Conservation (phyloP, 305 asterid genomes). For the Fraxinus paxiana region DNA sequence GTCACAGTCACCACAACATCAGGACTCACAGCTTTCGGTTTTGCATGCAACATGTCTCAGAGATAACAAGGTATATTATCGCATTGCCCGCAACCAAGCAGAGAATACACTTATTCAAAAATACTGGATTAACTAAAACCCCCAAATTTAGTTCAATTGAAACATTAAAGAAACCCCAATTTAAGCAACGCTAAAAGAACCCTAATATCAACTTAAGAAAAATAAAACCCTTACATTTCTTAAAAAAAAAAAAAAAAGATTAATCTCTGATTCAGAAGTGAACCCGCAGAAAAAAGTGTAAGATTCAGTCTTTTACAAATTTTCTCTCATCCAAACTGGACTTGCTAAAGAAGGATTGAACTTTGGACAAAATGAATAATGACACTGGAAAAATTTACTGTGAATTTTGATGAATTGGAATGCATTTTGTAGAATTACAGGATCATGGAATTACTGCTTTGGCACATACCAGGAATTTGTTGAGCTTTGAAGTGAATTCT, state of each 20-base stretch:
- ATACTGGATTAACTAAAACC: conserved; percentile 13
- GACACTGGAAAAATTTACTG: neutral
- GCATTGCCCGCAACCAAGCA: conserved; percentile 30
- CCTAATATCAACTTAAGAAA: conserved; percentile 17
- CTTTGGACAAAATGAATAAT: conserved; percentile 20
- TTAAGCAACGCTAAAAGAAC: conserved; percentile 9
- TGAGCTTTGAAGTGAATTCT: neutral
- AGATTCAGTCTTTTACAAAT: neutral
- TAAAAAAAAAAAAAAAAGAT: neutral
- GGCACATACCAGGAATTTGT: neutral
- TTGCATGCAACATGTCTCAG: conserved; percentile 92
- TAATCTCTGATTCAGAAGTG: neutral
- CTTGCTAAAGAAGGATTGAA: conserved; percentile 7
- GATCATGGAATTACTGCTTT: neutral
- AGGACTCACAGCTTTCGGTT: conserved; percentile 63
- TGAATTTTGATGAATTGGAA: neutral
- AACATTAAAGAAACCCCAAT: conserved; percentile 18
- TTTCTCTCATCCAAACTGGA: neutral
- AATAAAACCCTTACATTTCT: neutral
- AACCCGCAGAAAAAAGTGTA: neutral
- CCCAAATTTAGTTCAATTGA: neutral
- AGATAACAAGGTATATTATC: conserved; percentile 84
- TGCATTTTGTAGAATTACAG: neutral
- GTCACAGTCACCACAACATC: conserved; percentile 35
- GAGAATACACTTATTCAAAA: conserved; percentile 18